Percentiles rank a stretch among this genome's conserved stretches.
phyloP scores from a whole-genome alignment of 768 basidiomycete species.

The Chalciporus pseudorubinellus region DNA sequence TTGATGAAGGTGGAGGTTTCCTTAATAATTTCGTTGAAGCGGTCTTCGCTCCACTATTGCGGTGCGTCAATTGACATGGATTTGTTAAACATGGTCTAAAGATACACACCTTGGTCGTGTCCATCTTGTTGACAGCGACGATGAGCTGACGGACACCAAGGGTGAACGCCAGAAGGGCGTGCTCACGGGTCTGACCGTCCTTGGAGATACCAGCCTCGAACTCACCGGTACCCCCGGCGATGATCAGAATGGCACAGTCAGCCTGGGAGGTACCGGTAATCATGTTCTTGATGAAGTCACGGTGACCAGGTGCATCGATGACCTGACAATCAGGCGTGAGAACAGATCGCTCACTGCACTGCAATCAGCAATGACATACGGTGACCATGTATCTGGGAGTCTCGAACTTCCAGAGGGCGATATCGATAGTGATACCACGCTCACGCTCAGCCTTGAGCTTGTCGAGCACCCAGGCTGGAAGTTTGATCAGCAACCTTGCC shows the following conservation, averaged over 20 bases:
- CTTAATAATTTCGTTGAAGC: slow-evolving; percentile 99
- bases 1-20: slow-evolving; percentile 98
- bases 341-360: background rate
- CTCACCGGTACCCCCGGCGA: slow-evolving; percentile 98
- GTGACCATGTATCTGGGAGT: slow-evolving; percentile 96
- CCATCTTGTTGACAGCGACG: slow-evolving; percentile 99
- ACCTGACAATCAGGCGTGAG: slow-evolving; percentile 51
- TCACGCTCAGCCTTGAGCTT: slow-evolving; percentile 99
- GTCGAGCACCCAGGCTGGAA: slow-evolving; percentile 97
- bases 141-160: slow-evolving; percentile 99
- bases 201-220: slow-evolving; percentile 99
- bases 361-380: slow-evolving; percentile 43
- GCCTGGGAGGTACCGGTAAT: slow-evolving; percentile 99
- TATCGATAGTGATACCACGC: slow-evolving; percentile 99
- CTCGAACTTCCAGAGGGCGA: slow-evolving; percentile 99
- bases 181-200: slow-evolving; percentile 99
- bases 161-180: slow-evolving; percentile 99
- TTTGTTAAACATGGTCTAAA: background rate
- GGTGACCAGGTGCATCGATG: slow-evolving; percentile 99
- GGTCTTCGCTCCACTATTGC: slow-evolving; percentile 93
- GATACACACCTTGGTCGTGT: slow-evolving; percentile 89
- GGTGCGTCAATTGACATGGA: slow-evolving; percentile 2
- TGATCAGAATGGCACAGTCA: slow-evolving; percentile 99
- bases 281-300: slow-evolving; percentile 99
- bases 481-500: slow-evolving; percentile 25